Evolutionary conservation across 139 green algal species (phyloP), one percentile per base, ranked within the genome.

Genomic region (Chlorella vulgaris): DNA sequence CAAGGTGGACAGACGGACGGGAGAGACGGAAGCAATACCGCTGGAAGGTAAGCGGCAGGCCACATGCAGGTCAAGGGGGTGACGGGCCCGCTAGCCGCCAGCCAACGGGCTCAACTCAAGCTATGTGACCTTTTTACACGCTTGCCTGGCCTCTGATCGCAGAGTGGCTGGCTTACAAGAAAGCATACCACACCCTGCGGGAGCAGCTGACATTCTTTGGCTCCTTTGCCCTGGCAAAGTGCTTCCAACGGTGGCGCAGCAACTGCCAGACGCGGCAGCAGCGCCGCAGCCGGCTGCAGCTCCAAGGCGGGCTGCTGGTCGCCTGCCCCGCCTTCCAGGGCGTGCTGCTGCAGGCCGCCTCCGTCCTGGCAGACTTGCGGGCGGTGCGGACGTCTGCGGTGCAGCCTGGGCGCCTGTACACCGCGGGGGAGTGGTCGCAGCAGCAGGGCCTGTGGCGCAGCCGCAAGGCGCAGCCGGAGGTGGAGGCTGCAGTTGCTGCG

Each of bases 191-290:
- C 13, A 26, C 22, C 39, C 74, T 80, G 55, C 74, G 58, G 50
- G 47, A 55, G 47, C 38, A 39, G 24, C 58, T 80, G 7, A 69
- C 74, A 5, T 80, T 70, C 58, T 80, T 71, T 29, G 22, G 63
- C 35, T 60, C 15, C 39, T 80, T 47, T 10, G 15, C 8, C n/a
- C n/a, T 47, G n/a, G 74, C 74, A 38, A 80, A 80, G 39, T 58
- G 13, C 39, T 80, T 53, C 19, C 15, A 31, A 0, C 38, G 5
- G 8, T 80, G 74, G 74, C 58, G 58, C 38, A 40, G 18, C 38
- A 70, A 55, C 28, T 40, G 18, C 29, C 58, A 62, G 6, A 40
- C 19, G 31, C 61, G 39, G n/a, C 29, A 58, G 38, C 39, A 60
- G 29, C 74, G 39, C 8, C 58, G 74, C 58, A 36, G 55, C 10